Base-by-base conservation (phyloP, 768 basidiomycete species). In the Gymnopilus junonius region DNA sequence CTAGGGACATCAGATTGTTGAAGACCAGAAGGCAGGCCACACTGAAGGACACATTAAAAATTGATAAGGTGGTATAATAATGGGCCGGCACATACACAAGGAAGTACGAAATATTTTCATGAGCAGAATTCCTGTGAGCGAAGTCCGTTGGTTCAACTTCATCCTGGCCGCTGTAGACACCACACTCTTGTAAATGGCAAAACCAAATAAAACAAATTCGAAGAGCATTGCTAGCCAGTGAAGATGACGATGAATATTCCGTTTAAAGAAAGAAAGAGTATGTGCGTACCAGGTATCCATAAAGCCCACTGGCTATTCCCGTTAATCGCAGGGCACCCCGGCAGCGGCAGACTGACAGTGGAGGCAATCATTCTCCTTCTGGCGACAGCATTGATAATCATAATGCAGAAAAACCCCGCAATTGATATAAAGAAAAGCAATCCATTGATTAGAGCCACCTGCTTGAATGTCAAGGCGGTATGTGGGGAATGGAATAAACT, bases 1-100 rank as follows among this genome's bases (percentile, higher is more conserved):
- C 71, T 68, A 81, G 75, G 6, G 82, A 80, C 82, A 82, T 83
- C 11, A 83, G 68, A 63, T 81, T 82, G 64, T 83, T 83, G 67
- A 82, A 79, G 0, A 82, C 53, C 4, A 84, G 70, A 1, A 83
- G 63, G 48, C 71, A 64, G 0, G 76, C 70, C 12, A 84, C 74
- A 7, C 81, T 82, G 48, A 31, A 17, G 21, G 0, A 20, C 10
- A 32, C 4, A 6, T 40, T 11, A 50, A 8, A 34, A 27, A 31
- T 2, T 51, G 20, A 17, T 43, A 15, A 46, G 11, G 15, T 14
- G 1, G 23, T 3, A n/a, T n/a, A n/a, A n/a, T n/a, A 21, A 48
- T 7, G 11, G 67, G 68, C 50, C 25, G 55, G 12, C 8, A 60
- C 69, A 20, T 39, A 82, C 82, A 75, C 76, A 25, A 81, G 73